Evolutionary conservation across 2,329 filamentous ascomycete species (phyloP).

Genomic region (Raffaelea albimanens): DNA sequence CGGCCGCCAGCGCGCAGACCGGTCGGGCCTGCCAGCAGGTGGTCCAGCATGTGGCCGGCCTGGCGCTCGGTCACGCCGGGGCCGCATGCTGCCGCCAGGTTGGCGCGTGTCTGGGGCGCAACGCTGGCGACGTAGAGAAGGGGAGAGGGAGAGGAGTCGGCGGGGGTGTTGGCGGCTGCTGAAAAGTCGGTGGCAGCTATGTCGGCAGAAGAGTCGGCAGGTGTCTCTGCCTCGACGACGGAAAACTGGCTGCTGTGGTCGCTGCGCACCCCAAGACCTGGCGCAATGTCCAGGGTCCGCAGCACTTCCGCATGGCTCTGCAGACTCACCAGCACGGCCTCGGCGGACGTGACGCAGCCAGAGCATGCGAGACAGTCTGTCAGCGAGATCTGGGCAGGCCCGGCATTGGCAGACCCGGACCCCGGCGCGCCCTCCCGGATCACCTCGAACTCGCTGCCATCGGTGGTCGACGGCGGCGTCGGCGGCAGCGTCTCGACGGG

Average conservation of each 20-base stretch:
- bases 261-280: conserved; percentile 31
- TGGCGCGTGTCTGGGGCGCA: conserved; percentile 83
- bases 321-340: conserved; percentile 90
- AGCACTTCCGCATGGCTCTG: conserved; percentile 92
- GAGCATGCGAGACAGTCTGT: conserved; percentile 97
- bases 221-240: no score
- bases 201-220: no score
- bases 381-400: conserved; percentile 84
- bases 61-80: conserved; percentile 60
- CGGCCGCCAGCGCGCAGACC: conserved; percentile 63
- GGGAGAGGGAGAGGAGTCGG: neutral
- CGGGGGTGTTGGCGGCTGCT: no score
- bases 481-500: conserved; percentile 79
- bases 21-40: conserved; percentile 61
- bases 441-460: conserved; percentile 62
- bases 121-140: conserved; percentile 83
- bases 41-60: conserved; percentile 73
- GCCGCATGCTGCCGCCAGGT: conserved; percentile 74
- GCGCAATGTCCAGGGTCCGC: conserved; percentile 62
- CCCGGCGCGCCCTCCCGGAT: conserved; percentile 77
- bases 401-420: conserved; percentile 26
- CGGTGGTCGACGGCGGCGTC: conserved; percentile 14
- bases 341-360: conserved; percentile 92
- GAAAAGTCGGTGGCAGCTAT: no score
- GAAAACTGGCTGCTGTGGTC: no score